Base-by-base conservation (phyloP, 192 early-diverging fungal species). In the Coemansia sp. region DNA sequence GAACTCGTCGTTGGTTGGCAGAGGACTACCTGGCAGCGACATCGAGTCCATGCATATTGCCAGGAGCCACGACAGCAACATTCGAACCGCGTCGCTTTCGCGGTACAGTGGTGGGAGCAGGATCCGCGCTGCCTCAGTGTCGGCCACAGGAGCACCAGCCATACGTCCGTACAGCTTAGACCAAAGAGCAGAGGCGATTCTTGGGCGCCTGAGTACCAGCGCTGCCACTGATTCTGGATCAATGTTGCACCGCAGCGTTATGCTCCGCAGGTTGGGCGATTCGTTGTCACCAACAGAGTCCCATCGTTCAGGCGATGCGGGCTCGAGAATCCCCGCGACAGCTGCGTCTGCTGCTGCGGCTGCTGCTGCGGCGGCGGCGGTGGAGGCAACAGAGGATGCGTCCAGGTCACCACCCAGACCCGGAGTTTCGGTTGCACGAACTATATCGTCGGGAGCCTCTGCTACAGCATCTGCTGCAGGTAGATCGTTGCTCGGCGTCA, bases 241-340 rank as follows among this genome's bases (percentile, higher is more conserved):
- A 2, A 62, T 64, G 26, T 46, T 82, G 65, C 79, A 82, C 41
- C 79, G 79, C 64, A 75, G 75, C 52, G 71, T 71, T n/a, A 76
- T 76, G 74, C 71, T 69, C 14, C 70, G 79, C 0, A 63, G 74
- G 21, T 41, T 82, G 39, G 79, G 79, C 36, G 79, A 63, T 24
- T 66, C 74, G 61, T 57, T 73, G 51, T 82, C 79, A 57, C 79
- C 77, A 0, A 60, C 64, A 3, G 77, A 78, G 49, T 67, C 72
- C n/a, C 71, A 62, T 4, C 63, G 63, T 6, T 63, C 63, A 8
- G 46, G 26, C 6, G 66, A 72, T 15, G 39, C 58, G 0, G 58
- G 66, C 2, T 12, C 16, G 2, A 38, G 44, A 36, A 2, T 48
- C 24, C 58, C 48, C 18, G 59, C 56, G 16, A 21, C 51, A n/a